Percentiles rank a stretch among this genome's conserved stretches.
phyloP scores from a whole-genome alignment of 768 basidiomycete species.

The Boletus huronensis region DNA sequence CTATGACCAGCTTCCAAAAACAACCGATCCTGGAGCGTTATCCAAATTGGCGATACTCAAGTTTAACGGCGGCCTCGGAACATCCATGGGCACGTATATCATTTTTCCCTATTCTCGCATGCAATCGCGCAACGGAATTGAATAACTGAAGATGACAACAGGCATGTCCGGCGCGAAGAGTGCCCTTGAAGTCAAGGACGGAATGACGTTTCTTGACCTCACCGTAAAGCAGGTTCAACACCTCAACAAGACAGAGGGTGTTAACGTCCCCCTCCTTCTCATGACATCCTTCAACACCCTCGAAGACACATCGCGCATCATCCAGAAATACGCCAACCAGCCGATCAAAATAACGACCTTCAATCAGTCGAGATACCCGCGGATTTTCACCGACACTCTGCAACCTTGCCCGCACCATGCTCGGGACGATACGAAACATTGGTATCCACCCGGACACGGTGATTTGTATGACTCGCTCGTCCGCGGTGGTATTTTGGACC shows the following conservation, averaged over 20 bases:
- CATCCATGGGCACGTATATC: conserved; percentile 70
- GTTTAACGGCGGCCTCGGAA: conserved; percentile 91
- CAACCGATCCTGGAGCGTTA: conserved; percentile 60
- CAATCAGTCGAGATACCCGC: conserved; percentile 93
- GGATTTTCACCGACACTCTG: conserved; percentile 86
- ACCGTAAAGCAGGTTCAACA: conserved; percentile 95
- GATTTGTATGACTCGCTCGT: conserved; percentile 91
- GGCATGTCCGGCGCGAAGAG: conserved; percentile 87
- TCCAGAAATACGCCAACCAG: conserved; percentile 95
- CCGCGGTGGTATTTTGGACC: conserved; percentile 89
- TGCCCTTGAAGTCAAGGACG: conserved; percentile 94
- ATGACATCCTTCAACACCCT: conserved; percentile 99
- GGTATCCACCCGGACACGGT: conserved; percentile 98
- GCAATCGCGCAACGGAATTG: not conserved
- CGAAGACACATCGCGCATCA: conserved; percentile 92
- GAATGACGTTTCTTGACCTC: conserved; percentile 97
- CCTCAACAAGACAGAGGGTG: conserved; percentile 77
- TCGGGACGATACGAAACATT: conserved; percentile 82
- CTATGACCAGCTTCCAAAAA: conserved; percentile 66
- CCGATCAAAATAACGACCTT: conserved; percentile 90
- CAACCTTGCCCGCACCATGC: conserved; percentile 78
- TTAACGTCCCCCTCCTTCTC: conserved; percentile 94
- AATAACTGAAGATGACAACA: conserved; percentile 22
- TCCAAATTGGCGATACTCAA: conserved; percentile 95
- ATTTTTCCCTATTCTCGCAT: not conserved